A percentile compares a stretch with the other conserved stretches of the same genome.
Evolutionary conservation across 2,329 filamentous ascomycete genomes (phyloP).

Genomic region (Calonectria leucothoes): DNA sequence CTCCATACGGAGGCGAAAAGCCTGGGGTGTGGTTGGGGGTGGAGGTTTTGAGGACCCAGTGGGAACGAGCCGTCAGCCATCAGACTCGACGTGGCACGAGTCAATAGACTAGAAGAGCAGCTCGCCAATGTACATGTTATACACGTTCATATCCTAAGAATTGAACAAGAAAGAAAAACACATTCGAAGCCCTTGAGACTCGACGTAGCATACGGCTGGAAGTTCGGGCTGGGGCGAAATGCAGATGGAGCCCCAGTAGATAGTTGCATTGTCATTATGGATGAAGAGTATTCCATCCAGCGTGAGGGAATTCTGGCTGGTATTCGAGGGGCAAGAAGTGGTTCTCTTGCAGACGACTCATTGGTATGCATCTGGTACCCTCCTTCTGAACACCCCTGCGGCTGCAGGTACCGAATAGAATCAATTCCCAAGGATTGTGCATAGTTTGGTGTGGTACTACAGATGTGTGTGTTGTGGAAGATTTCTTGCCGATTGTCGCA

Average conservation of each 20-base stretch:
- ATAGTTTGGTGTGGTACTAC: background rate
- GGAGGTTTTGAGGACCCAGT: conserved; percentile 30
- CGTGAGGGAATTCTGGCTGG: conserved; percentile 19
- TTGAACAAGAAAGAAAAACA: no score
- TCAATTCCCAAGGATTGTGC: background rate
- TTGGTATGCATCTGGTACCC: background rate
- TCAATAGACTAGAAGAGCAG: conserved; percentile 28
- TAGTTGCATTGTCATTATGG: background rate
- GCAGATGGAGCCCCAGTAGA: background rate
- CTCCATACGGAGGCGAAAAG: background rate
- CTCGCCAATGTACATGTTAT: background rate
- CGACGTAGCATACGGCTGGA: background rate
- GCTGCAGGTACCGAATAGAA: conserved; percentile 23
- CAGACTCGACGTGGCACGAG: conserved; percentile 42
- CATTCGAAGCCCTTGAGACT: background rate
- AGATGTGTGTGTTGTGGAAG: background rate
- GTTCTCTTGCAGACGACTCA: background rate
- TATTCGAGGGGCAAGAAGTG: background rate
- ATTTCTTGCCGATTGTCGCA: background rate
- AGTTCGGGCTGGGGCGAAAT: no score
- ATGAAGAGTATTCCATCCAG: background rate
- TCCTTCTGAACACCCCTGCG: background rate
- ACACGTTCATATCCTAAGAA: background rate
- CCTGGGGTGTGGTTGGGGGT: conserved; percentile 17
- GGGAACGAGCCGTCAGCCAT: conserved; percentile 41